Percentiles rank a stretch among this genome's conserved stretches.
Conservation (phyloP, 495 filamentous ascomycete species). For the Penicillium tannophilum region DNA sequence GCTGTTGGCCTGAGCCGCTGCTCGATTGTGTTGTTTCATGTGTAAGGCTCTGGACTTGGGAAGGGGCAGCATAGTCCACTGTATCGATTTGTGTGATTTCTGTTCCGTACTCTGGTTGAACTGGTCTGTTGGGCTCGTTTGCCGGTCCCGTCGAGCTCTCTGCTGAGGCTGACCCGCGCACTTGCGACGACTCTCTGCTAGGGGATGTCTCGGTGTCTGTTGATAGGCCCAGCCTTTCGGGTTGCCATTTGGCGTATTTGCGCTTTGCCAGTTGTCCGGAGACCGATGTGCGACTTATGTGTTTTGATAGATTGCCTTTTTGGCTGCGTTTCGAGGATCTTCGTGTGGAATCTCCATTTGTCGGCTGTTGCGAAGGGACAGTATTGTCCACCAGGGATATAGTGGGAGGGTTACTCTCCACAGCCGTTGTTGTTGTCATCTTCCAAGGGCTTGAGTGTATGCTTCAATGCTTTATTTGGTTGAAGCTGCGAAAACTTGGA, state of each 20-base stretch:
- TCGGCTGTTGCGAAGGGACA: constrained; percentile 28
- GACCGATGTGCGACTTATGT: constrained; percentile 42
- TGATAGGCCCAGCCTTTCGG: constrained; percentile 43
- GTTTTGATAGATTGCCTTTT: constrained; percentile 28
- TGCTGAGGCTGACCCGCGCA: constrained; percentile 21
- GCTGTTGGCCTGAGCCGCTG: constrained; percentile 21
- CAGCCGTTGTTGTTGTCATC: constrained; percentile 8
- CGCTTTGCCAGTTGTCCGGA: constrained; percentile 52
- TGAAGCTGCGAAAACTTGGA: neutral
- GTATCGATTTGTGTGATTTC: constrained; percentile 16
- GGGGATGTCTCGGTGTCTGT: constrained; percentile 23
- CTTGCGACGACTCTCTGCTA: constrained; percentile 29
- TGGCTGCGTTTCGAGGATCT: constrained; percentile 23
- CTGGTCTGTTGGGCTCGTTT: constrained; percentile 2
- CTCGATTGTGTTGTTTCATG: constrained; percentile 23
- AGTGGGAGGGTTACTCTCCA: constrained; percentile 25
- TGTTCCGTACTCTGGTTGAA: constrained; percentile 17
- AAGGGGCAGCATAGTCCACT: constrained; percentile 18
- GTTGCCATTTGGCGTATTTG: constrained; percentile 67
- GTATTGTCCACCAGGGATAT: constrained; percentile 49
- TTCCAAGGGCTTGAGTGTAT: neutral
- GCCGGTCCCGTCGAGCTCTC: constrained; percentile 23
- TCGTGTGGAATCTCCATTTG: constrained; percentile 23
- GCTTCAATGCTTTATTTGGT: neutral
- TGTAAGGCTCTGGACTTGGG: constrained; percentile 23